These are phyloP conservation scores for Ramaria rubella DNA, from an alignment of 768 basidiomycete genomes.

Conservation along the genomic window DNA sequence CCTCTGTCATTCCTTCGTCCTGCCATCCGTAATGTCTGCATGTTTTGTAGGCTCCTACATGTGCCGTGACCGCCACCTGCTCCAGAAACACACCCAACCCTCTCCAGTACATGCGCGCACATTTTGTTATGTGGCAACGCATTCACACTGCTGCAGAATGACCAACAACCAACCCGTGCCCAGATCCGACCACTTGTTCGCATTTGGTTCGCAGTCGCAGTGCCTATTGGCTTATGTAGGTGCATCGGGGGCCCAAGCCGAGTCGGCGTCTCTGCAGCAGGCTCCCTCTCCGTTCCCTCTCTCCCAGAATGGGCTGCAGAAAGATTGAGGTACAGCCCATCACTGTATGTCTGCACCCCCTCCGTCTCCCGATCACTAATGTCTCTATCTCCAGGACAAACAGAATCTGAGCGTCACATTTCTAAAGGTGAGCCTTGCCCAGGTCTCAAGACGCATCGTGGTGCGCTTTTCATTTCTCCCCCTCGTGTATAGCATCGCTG, in stretches of 20 bases:
- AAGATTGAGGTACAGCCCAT: conserved; percentile 83
- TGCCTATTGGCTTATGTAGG: background rate
- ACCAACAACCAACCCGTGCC: no score
- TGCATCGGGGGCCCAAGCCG: background rate
- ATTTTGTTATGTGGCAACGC: no score
- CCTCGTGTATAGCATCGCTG: background rate
- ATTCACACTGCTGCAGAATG: no score
- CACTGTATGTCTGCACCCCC: conserved; percentile 47
- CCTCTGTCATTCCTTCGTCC: no score
- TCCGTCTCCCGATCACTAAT: conserved; percentile 13
- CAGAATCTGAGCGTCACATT: conserved; percentile 88
- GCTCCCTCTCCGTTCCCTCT: background rate
- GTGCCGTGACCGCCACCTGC: no score
- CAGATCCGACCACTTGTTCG: no score
- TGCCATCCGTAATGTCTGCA: no score
- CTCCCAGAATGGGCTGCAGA: conserved; percentile 47
- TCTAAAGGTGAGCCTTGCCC: conserved; percentile 59
- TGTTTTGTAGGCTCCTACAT: no score
- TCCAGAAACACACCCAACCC: no score
- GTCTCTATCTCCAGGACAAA: conserved; percentile 56
- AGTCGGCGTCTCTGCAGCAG: background rate
- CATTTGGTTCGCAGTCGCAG: no score
- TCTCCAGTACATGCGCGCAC: no score
- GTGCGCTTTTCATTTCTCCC: conserved; percentile 24
- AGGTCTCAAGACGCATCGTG: conserved; percentile 61